These are phyloP conservation scores for Daldinia sp. DNA, from an alignment of 2,329 filamentous ascomycete genomes.

Conservation along the genomic window DNA sequence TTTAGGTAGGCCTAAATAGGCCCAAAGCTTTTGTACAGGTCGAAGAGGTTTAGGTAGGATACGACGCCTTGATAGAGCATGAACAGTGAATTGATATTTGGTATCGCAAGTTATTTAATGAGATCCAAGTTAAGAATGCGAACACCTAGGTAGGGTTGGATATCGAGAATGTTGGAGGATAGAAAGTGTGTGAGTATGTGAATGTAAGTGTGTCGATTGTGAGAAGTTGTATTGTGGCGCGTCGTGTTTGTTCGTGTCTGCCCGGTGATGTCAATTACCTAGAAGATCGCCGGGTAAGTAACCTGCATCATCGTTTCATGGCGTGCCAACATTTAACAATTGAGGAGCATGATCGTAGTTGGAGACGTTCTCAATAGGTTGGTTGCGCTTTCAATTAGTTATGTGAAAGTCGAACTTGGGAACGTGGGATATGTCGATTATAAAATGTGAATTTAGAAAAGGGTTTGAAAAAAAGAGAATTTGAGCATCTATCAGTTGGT, in stretches of 20 bases:
- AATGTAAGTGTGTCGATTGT: background rate
- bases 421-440: background rate
- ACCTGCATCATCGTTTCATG: conserved; percentile 26
- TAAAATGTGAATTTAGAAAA: background rate
- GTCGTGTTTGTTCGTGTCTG: conserved; percentile 30
- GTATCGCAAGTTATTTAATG: background rate
- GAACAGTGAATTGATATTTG: conserved; percentile 12
- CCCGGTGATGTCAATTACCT: conserved; percentile 45
- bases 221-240: background rate
- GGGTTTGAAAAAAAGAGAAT: background rate
- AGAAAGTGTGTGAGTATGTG: background rate
- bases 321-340: conserved; percentile 16
- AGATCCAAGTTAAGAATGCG: background rate
- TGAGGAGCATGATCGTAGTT: conserved; percentile 4
- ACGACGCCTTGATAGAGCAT: background rate
- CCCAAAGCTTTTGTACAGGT: conserved; percentile 12
- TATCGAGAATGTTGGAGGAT: conserved; percentile 3
- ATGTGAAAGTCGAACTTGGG: background rate
- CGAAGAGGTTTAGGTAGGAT: background rate
- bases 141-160: background rate
- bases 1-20: conserved; percentile 25
- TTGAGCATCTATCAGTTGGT: conserved; percentile 9
- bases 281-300: conserved; percentile 36
- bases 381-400: background rate
- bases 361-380: background rate